Conservation (phyloP, 2,329 filamentous ascomycete genomes). For the Monosporascus sp. region DNA sequence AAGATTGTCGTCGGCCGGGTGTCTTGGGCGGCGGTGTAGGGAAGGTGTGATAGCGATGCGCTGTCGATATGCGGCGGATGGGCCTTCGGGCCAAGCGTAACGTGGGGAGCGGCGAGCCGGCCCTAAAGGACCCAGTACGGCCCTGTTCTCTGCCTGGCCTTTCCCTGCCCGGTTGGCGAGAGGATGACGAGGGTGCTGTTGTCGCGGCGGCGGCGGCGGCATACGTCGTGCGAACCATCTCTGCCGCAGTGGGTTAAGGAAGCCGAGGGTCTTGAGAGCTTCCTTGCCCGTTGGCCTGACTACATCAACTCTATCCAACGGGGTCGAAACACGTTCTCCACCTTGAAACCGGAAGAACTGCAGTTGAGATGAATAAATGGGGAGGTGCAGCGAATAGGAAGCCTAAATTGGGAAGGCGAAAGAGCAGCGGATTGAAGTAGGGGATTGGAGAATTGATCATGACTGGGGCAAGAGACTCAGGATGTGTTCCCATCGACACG, state of each 20-base stretch:
- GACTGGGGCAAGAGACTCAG: too few relatives aligned
- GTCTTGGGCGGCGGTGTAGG: slow-evolving; percentile 68
- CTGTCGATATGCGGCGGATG: slow-evolving; percentile 28
- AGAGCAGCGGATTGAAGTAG: too few relatives aligned
- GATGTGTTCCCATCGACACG: neutral
- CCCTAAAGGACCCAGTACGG: slow-evolving; percentile 25
- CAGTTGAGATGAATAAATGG: too few relatives aligned
- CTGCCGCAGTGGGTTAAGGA: neutral
- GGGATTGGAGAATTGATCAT: too few relatives aligned
- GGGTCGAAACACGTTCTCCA: neutral
- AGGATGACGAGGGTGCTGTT: slow-evolving; percentile 6
- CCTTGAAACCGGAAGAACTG: neutral
- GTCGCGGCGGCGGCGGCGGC: slow-evolving; percentile 13
- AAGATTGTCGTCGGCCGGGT: slow-evolving; percentile 38
- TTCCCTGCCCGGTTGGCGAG: slow-evolving; percentile 13
- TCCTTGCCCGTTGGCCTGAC: neutral
- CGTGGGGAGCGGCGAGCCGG: slow-evolving; percentile 25
- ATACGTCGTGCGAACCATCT: slow-evolving; percentile 18
- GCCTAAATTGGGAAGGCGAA: too few relatives aligned
- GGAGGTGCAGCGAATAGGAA: too few relatives aligned
- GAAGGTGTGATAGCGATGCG: slow-evolving; percentile 74
- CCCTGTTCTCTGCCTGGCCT: slow-evolving; percentile 13
- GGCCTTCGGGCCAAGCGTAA: slow-evolving; percentile 11
- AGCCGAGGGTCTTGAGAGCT: neutral
- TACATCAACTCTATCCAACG: neutral